Conservation (phyloP, 2,329 filamentous ascomycete species). For the Exophiala dermatitidis region DNA sequence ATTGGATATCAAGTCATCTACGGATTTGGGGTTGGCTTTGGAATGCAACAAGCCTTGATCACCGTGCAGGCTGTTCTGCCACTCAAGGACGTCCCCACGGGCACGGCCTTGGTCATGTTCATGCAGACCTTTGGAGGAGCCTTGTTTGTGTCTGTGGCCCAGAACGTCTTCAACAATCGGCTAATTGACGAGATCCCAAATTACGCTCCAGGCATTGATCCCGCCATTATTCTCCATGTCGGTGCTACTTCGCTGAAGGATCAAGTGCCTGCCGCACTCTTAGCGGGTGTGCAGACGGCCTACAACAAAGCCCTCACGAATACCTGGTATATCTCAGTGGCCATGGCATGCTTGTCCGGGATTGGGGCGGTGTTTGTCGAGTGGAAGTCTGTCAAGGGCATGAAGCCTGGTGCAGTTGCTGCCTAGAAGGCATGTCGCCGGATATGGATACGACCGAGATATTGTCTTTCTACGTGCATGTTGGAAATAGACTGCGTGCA, state of each 20-base stretch:
- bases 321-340: slow-evolving; percentile 36
- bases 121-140: slow-evolving; percentile 38
- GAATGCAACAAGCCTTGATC: slow-evolving; percentile 37
- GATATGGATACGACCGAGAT: no score
- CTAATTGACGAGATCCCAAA: slow-evolving; percentile 40
- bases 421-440: slow-evolving; percentile 10
- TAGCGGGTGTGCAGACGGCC: slow-evolving; percentile 31
- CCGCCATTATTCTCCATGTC: slow-evolving; percentile 28
- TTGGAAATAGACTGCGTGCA: not conserved
- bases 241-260: slow-evolving; percentile 36
- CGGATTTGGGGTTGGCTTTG: slow-evolving; percentile 33
- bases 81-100: slow-evolving; percentile 34
- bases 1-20: slow-evolving; percentile 35
- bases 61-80: slow-evolving; percentile 37
- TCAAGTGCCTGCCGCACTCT: slow-evolving; percentile 26
- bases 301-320: slow-evolving; percentile 36
- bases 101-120: slow-evolving; percentile 38
- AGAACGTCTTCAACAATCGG: slow-evolving; percentile 47
- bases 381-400: slow-evolving; percentile 37
- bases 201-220: slow-evolving; percentile 29
- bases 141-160: slow-evolving; percentile 47
- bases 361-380: slow-evolving; percentile 34
- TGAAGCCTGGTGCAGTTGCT: slow-evolving; percentile 23
- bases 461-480: no score
- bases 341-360: slow-evolving; percentile 33